A percentile compares a stretch with the other conserved stretches of the same genome.
Evolutionary conservation across 2,329 filamentous ascomycete genomes (phyloP).

Genomic region (Trichoderma sp.): DNA sequence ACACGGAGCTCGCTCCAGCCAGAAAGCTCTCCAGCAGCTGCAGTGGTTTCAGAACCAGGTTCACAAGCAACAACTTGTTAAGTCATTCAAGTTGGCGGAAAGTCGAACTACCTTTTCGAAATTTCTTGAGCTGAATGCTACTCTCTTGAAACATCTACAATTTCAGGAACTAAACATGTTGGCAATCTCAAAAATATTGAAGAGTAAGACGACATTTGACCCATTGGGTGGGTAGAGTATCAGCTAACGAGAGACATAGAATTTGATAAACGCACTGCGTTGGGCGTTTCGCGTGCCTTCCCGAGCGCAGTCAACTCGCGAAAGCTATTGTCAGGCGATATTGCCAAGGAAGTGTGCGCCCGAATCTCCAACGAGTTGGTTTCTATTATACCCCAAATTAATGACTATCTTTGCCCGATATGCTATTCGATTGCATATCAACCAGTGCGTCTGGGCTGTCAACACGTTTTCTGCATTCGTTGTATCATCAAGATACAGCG

Average conservation of each 20-base stretch:
- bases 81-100: slow-evolving; percentile 63
- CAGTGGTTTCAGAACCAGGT: slow-evolving; percentile 71
- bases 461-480: slow-evolving; percentile 78
- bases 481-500: slow-evolving; percentile 80
- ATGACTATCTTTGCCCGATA: slow-evolving; percentile 80
- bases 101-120: slow-evolving; percentile 63
- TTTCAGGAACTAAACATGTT: slow-evolving; percentile 82
- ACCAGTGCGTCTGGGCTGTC: slow-evolving; percentile 72
- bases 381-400: slow-evolving; percentile 72
- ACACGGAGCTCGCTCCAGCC: slow-evolving; percentile 64
- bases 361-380: slow-evolving; percentile 72
- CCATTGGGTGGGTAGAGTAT: not conserved
- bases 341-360: slow-evolving; percentile 74
- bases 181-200: slow-evolving; percentile 79
- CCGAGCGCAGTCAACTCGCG: slow-evolving; percentile 57
- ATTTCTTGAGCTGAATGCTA: slow-evolving; percentile 71
- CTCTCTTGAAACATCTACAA: slow-evolving; percentile 74
- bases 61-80: slow-evolving; percentile 55
- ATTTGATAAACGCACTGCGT: slow-evolving; percentile 81
- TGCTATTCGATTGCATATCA: slow-evolving; percentile 78
- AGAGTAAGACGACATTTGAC: slow-evolving; percentile 56
- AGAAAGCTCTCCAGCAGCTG: slow-evolving; percentile 64
- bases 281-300: slow-evolving; percentile 65
- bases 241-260: slow-evolving; percentile 48
- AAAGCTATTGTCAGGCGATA: slow-evolving; percentile 61